Evolutionary conservation across 371 early-diverging fungal species (phyloP), one percentile per base, ranked within the genome.

Genomic region (Mucor velutinosus): DNA sequence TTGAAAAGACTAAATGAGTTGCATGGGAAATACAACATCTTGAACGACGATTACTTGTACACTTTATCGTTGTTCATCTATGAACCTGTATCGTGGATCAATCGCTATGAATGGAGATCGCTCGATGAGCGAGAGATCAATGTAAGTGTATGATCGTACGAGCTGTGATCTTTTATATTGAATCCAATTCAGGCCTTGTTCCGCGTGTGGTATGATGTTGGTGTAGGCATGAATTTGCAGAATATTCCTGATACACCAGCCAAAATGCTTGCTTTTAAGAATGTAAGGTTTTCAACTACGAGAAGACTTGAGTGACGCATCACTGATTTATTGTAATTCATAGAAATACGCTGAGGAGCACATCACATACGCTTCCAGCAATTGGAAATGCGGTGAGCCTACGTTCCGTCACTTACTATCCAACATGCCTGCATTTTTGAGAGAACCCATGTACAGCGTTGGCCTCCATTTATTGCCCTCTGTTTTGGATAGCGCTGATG

Each of bases 1-100:
- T 8, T 74, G 2, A 51, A 57, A 14, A 75, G 84, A 3, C 23
- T 86, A 27, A 86, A 86, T 58, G 74, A 79, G 45, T 58, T 86
- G 12, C 86, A 86, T 49, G 71, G 72, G 3, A 72, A 74, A 45
- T 85, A 85, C 66, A 63, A 64, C n/a, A 86, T 86, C 62, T 25
- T 25, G 15, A 77, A 83, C 14, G 79, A 71, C 0, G 86, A 86
- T 23, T 84, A 65, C 32, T 45, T 81, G 0, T 85, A 82, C 47
- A 80, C 77, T 0, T 69, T 85, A 6, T 56, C 73, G 0, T 55
- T 80, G 12, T 85, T 86, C 58, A 70, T 82, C 8, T 11, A 49
- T 3, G 79, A 83, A 32, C 81, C 84, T 4, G 53, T 70, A 2
- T 17, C 45, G 7, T 83, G 77, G 73, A 67, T 86, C 35, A 69